Evolutionary conservation across 352 stramenopile genomes (phyloP), one percentile per base, ranked within the genome.

Genomic region (Phytophthora hibernalis): DNA sequence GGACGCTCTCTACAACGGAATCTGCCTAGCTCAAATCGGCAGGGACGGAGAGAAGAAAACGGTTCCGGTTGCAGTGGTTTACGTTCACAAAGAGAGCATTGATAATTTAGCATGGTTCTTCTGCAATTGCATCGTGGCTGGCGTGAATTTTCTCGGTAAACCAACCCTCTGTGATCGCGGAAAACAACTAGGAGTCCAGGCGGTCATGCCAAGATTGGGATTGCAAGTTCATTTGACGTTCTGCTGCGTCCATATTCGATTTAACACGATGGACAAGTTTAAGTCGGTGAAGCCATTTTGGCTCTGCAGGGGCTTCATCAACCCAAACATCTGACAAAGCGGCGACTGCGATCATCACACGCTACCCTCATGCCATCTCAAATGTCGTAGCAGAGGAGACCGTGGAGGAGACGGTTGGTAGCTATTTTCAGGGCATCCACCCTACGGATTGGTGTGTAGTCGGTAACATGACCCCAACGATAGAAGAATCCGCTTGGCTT

Each of bases 191-290:
- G n/a, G 16, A 0, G 56, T 24, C 2, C 48, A 58, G 15, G 15
- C n/a, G 6, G 8, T 1, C 7, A 58, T 11, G 24, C 16, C 0
- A 0, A 21, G 15, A 3, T 45, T 11, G 57, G 57, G 12, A 18
- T 65, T n/a, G 11, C 21, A 30, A 18, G 26, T 65, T 3, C 35
- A 54, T 4, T 5, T 65, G 3, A 67, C 45, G 30, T 55, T 67
- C 21, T 67, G 40, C n/a, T 31, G 15, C 2, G n/a, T 61, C 1
- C 50, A 67, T 18, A 49, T 61, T 8, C 28, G 49, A 8, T 68
- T 68, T n/a, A 68, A 68, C 11, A 61, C 43, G 0, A 56, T 51
- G n/a, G 20, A 57, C 21, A 68, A 56, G 20, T 68, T 68, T 18
- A 49, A 60, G 43, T 24, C 40, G 15, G 20, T 60, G 8, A 60